These are phyloP conservation scores for Mrakiaceae sp. DNA, from an alignment of 1,284 basidiomycete genomes.

Conservation along the genomic window DNA sequence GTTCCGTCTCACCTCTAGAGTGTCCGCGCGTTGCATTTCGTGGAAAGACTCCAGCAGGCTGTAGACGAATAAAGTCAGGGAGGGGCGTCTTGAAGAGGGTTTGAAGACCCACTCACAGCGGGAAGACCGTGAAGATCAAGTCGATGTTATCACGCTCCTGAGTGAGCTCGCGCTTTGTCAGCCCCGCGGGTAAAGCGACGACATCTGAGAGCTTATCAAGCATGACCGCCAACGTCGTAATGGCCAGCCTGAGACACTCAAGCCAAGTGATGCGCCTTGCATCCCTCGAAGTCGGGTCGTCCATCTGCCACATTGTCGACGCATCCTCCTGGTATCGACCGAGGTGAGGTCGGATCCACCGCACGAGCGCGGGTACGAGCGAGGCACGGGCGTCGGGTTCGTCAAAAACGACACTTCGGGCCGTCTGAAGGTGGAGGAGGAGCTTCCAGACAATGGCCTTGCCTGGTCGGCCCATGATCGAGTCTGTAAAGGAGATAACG, in stretches of 20 bases:
- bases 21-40: conserved; percentile 61
- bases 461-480: conserved; percentile 65
- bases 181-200: conserved; percentile 46
- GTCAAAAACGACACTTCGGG: conserved; percentile 79
- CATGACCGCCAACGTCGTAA: conserved; percentile 65
- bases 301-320: conserved; percentile 45
- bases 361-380: conserved; percentile 75
- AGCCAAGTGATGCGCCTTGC: conserved; percentile 51
- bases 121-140: conserved; percentile 70
- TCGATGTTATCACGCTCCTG: conserved; percentile 93
- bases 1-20: conserved; percentile 38
- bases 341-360: conserved; percentile 91
- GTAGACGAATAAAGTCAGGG: conserved; percentile 9
- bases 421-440: conserved; percentile 82
- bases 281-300: conserved; percentile 48
- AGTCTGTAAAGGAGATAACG: conserved; percentile 73
- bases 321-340: conserved; percentile 78
- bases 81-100: not conserved
- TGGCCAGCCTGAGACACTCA: conserved; percentile 65
- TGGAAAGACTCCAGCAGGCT: conserved; percentile 77
- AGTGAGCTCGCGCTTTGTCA: conserved; percentile 47
- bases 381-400: conserved; percentile 63
- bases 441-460: conserved; percentile 86
- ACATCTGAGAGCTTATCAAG: conserved; percentile 78
- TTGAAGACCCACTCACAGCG: conserved; percentile 45